phyloP scores from a whole-genome alignment of 2,329 filamentous ascomycete genomes.

The Botryotinia globosa region DNA sequence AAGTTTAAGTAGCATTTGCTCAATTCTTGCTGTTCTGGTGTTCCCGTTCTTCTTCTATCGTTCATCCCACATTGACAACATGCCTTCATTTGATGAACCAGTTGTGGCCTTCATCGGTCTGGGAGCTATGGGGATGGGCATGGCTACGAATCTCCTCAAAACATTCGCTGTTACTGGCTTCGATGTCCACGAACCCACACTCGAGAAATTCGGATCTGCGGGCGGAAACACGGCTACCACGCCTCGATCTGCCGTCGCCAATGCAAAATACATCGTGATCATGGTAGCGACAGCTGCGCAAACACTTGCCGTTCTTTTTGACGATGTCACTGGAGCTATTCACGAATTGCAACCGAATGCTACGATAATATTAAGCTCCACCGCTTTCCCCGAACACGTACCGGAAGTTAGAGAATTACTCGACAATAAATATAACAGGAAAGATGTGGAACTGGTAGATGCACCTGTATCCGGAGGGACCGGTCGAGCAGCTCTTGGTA shows the following conservation, averaged over 20 bases:
- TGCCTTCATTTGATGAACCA: constrained; percentile 10
- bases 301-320: constrained; percentile 64
- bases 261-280: constrained; percentile 61
- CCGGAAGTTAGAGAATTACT: constrained; percentile 58
- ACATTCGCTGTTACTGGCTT: constrained; percentile 66
- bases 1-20: neutral
- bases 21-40: neutral
- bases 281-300: constrained; percentile 76
- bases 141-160: constrained; percentile 71
- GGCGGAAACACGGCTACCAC: constrained; percentile 59
- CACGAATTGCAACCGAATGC: constrained; percentile 50
- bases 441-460: constrained; percentile 67
- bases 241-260: constrained; percentile 58
- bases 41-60: neutral
- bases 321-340: constrained; percentile 52
- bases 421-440: constrained; percentile 51
- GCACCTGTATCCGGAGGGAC: constrained; percentile 71
- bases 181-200: constrained; percentile 65
- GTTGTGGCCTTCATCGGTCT: constrained; percentile 50
- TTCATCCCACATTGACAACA: neutral
- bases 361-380: constrained; percentile 65
- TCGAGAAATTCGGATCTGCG: constrained; percentile 61
- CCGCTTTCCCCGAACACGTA: constrained; percentile 65
- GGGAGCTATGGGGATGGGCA: constrained; percentile 79
- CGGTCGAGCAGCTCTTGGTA: constrained; percentile 65